Base-by-base conservation (phyloP, 164 flowering plant species). In the Vitis rupestris region DNA sequence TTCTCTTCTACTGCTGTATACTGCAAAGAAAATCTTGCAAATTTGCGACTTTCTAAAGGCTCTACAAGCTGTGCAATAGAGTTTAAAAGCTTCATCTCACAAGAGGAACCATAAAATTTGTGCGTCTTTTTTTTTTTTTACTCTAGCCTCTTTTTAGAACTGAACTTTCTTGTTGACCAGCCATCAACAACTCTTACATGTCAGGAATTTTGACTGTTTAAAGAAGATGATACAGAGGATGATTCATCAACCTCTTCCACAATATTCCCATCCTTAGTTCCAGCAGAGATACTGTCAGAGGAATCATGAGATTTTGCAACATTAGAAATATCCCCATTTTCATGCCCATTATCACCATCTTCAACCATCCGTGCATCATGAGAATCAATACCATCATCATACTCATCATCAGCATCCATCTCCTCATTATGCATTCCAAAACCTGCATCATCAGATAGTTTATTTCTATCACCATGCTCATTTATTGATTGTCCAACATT, bases 21-120 rank as follows among this genome's bases (percentile, higher is more conserved):
- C 17, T 17, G 17, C 17, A 17, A 17, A 17, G 17, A 17, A 17
- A 95, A 90, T 70, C 97, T 87, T 63, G 91, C 79, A 80, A 92
- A 95, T 64, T 91, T 95, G 72, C 82, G 74, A 80, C 83, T 86
- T 79, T 87, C 90, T 62, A 84, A 23, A 65, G 99, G 99, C 79
- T 95, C 99, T 63, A 95, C 89, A 67, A 95, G 84, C 66, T 82
- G 86, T 56, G 86, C 77, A 30, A 88, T 79, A 64, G 97, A 82
- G 83, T 92, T 87, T 53, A 88, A 75, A 62, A 95, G 73, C 83
- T 90, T 92, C 94, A 95, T 86, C 74, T 83, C 97, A 83, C 97
- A 95, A 55, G 84, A 68, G 17, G 17, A 17, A 87, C 90, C 83
- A 65, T 88, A 86, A 74, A 73, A 76, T 73, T 82, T 88, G 15